A percentile compares a stretch with the other conserved stretches of the same genome.
Conservation (phyloP, 352 stramenopile species). For the Phytopythium kandeliae region DNA sequence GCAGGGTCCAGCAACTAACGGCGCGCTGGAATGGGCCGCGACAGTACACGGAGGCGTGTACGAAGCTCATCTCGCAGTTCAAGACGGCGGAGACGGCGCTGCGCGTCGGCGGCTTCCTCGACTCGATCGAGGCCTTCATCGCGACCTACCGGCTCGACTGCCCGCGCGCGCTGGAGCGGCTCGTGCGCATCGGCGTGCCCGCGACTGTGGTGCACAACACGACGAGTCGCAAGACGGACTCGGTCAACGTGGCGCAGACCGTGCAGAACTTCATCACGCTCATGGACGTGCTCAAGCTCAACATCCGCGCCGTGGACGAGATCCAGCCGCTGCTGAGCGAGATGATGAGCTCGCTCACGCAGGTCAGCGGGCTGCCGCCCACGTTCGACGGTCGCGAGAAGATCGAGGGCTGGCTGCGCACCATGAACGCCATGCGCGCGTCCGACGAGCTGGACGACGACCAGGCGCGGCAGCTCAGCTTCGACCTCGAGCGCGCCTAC, state of each 20-base stretch:
- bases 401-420: slow-evolving; percentile 94
- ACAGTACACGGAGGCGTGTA: slow-evolving; percentile 95
- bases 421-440: slow-evolving; percentile 95
- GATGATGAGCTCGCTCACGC: slow-evolving; percentile 93
- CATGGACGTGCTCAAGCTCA: slow-evolving; percentile 98
- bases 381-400: slow-evolving; percentile 92
- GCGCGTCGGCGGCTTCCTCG: slow-evolving; percentile 64
- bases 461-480: slow-evolving; percentile 93
- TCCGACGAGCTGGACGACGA: slow-evolving; percentile 95
- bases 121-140: slow-evolving; percentile 88
- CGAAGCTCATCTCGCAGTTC: slow-evolving; percentile 98
- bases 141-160: slow-evolving; percentile 95
- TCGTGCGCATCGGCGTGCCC: slow-evolving; percentile 93
- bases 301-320: slow-evolving; percentile 96
- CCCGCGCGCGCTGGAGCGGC: slow-evolving; percentile 89
- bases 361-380: slow-evolving; percentile 91
- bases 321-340: slow-evolving; percentile 96
- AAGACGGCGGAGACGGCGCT: slow-evolving; percentile 94
- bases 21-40: no score
- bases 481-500: slow-evolving; percentile 95
- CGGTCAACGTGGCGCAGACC: slow-evolving; percentile 92
- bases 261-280: slow-evolving; percentile 98
- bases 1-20: no score
- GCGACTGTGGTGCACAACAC: slow-evolving; percentile 88
- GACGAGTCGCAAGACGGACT: slow-evolving; percentile 78